Base-by-base conservation (phyloP, 2,329 filamentous ascomycete genomes). In the Leptographium wingfieldii region DNA sequence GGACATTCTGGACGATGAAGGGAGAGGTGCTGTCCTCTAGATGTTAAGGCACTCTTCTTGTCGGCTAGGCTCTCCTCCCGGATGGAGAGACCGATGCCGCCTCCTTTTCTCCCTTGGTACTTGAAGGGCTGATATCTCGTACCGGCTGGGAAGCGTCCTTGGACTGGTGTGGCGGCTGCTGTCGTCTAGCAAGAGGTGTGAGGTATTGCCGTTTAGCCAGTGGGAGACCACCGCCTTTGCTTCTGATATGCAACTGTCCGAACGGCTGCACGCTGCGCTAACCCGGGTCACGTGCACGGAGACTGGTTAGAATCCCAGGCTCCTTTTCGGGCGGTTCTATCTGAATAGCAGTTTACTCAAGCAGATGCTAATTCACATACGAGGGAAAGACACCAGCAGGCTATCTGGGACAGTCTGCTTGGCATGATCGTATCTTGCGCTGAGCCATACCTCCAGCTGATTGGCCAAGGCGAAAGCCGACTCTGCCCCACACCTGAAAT, bases 1-100 rank as follows among this genome's bases (percentile, higher is more conserved):
- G 62, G 92, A 96, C 94, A 97, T 97, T 65, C n/a, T 25, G 6
- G 40, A 14, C 22, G 54, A 19, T n/a, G 5, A 51, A 57, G 14
- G n/a, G 57, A 2, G 43, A n/a, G 19, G 9, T 16, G 53, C 25
- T 22, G 53, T 40, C 53, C 31, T 38, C 53, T 7, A 3, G 29
- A 33, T 53, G 51, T 46, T 22, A n/a, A 5, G 43, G 16, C 6
- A 19, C 19, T 46, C 43, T 46, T 51, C 48, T 51, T 27, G 49
- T 52, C 49, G 49, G 25, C 49, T 31, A 29, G 27, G 49, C 27
- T 52, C 27, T 27, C 49, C 49, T 52, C 49, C 27, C 49, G 31
- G 49, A 14, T 46, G 22, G 38, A 46, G 25, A 25, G 29, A 29
- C 31, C 51, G 51, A 19, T 14, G 19, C 51, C 51, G 51, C 29